Evolutionary conservation across 2,329 filamentous ascomycete genomes (phyloP).

Genomic region (Claviceps capensis): DNA sequence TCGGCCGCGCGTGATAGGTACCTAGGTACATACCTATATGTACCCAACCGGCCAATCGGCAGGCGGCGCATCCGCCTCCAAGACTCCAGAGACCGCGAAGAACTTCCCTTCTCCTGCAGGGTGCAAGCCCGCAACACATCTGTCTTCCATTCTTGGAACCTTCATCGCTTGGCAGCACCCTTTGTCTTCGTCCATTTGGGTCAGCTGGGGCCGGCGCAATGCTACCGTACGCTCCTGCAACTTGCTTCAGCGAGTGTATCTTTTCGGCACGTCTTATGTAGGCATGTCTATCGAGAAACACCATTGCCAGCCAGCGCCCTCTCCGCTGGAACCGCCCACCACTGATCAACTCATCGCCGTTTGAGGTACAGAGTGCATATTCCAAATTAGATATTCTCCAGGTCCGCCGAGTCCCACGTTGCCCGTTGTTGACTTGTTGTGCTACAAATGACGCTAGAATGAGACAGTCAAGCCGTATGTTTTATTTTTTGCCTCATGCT

Average conservation of each 20-base stretch:
- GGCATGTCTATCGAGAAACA: neutral
- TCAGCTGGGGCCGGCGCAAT: neutral
- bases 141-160: neutral
- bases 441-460: neutral
- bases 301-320: neutral
- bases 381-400: neutral
- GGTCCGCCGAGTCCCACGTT: neutral
- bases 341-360: neutral
- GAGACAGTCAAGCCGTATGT: neutral
- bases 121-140: no score
- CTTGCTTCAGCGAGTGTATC: neutral
- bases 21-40: no score
- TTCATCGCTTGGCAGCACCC: neutral
- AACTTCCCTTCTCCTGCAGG: no score
- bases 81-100: no score
- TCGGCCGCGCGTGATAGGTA: no score
- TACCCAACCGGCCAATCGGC: no score
- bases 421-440: neutral
- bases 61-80: no score
- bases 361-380: neutral
- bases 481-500: neutral
- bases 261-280: neutral
- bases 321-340: neutral
- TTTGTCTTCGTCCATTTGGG: neutral
- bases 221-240: neutral